Base-by-base conservation (phyloP, 192 early-diverging fungal species). In the Backusella westeae region DNA sequence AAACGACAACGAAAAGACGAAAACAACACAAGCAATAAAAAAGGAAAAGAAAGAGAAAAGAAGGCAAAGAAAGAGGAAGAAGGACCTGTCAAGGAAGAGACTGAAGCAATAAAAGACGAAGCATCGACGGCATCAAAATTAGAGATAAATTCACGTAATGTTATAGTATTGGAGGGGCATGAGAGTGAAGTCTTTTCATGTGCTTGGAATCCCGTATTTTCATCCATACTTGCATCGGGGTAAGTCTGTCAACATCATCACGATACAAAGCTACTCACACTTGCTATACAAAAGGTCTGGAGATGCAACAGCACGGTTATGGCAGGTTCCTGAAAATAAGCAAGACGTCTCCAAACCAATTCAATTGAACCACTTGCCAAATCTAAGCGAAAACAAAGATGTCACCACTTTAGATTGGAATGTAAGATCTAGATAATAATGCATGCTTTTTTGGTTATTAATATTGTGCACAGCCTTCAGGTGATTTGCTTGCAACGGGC, bases 341-440 rank as follows among this genome's bases (percentile, higher is more conserved):
- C 78, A 85, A 15, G 81, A 85, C 41, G 84, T 85, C 19, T 68
- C 82, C 35, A 84, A 87, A 9, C 85, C 90, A 6, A 80, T 90
- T 26, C 84, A 89, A 17, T 84, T 92, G 23, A 83, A 89, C 44
- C 91, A 89, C 78, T 41, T 86, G 71, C 75, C 83, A 75, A 79
- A 82, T 35, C 67, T 76, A 36, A 84, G 80, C 1, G 83, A 88
- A 5, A 89, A 83, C 35, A 88, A 89, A 68, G 95, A 95, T 74
- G 93, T 96, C 5, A 96, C 94, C 14, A 85, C 94, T 0, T 80
- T 96, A 71, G 92, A 90, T 39, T 97, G 96, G 96, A 93, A 95
- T 84, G 87, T 95, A 86, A 73, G 91, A 32, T 32, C 3, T 32
- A 32, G 32, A 32, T 3, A 32, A 32, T 32, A 32, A 32, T 32